A percentile compares a stretch with the other conserved stretches of the same genome.
These are phyloP conservation scores for Arabidopsis suecica DNA, from an alignment of 345 rosid genomes.

Conservation along the genomic window DNA sequence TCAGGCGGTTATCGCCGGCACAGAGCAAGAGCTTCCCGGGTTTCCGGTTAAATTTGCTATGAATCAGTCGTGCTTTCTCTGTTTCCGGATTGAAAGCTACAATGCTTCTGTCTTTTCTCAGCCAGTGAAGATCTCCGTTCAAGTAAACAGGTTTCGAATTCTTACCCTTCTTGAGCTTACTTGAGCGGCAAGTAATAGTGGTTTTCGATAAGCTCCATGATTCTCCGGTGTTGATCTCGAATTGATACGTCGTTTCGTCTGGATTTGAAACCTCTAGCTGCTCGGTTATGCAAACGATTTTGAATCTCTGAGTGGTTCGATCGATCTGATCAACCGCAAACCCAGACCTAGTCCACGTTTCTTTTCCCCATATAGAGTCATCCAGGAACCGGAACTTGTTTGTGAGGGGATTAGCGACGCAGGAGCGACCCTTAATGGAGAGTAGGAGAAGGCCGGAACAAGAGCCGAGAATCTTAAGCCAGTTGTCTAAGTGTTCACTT, in stretches of 20 bases:
- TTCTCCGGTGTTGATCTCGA: not conserved
- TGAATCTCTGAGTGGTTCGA: slow-evolving; percentile 3
- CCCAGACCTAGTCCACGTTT: not conserved
- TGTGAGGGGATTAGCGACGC: slow-evolving; percentile 1
- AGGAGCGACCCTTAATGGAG: not conserved
- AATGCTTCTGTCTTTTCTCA: slow-evolving; percentile 13
- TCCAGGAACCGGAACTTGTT: not conserved
- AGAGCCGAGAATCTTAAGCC: slow-evolving; percentile 5
- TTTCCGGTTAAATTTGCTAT: not conserved
- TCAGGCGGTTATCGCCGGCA: not conserved
- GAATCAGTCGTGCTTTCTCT: slow-evolving; percentile 3
- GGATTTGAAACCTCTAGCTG: not conserved
- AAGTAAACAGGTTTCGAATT: slow-evolving; percentile 7
- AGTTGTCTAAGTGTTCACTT: too few relatives aligned
- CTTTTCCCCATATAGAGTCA: not conserved
- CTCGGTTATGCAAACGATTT: not conserved
- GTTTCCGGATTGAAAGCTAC: not conserved
- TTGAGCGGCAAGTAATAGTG: not conserved
- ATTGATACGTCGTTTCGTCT: not conserved
- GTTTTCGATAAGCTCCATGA: not conserved
- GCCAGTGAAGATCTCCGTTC: slow-evolving; percentile 2
- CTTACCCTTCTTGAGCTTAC: not conserved
- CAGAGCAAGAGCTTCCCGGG: not conserved
- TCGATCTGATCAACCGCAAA: not conserved
- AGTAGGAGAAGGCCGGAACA: not conserved